A percentile compares a stretch with the other conserved stretches of the same genome.
These are phyloP conservation scores for Cairneyella variabilis DNA, from an alignment of 495 filamentous ascomycete genomes.

Conservation along the genomic window DNA sequence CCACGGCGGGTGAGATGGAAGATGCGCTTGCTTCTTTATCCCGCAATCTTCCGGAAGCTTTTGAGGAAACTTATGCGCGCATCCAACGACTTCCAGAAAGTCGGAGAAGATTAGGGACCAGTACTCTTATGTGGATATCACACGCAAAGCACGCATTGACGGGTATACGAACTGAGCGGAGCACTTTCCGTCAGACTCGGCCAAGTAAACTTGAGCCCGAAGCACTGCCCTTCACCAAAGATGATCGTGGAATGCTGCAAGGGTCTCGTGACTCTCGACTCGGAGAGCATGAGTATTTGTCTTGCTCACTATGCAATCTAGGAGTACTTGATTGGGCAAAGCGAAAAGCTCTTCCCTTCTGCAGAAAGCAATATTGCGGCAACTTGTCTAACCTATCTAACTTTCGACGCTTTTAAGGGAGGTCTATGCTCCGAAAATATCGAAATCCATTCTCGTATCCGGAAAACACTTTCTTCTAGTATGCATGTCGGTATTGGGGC, in stretches of 20 bases:
- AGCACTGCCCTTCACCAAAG: background rate
- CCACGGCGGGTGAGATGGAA: slow-evolving; percentile 3
- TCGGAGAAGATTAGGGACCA: background rate
- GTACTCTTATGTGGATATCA: slow-evolving; percentile 3
- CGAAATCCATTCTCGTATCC: background rate
- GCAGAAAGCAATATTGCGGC: background rate
- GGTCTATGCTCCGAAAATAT: background rate
- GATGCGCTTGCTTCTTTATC: background rate
- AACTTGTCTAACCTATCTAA: background rate
- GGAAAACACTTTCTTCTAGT: background rate
- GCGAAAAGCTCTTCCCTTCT: background rate
- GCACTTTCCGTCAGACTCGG: background rate
- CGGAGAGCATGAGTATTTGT: background rate
- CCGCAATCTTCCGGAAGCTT: background rate
- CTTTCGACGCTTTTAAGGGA: background rate
- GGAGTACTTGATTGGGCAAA: background rate
- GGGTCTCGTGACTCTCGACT: slow-evolving; percentile 1
- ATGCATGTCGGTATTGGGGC: background rate
- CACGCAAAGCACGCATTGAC: background rate
- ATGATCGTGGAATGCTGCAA: slow-evolving; percentile 3
- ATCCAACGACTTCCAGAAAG: slow-evolving; percentile 4
- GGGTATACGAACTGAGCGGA: background rate
- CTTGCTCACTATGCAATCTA: slow-evolving; percentile 3
- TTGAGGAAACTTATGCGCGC: background rate
- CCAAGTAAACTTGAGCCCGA: background rate